A percentile compares a stretch with the other conserved stretches of the same genome.
These are phyloP conservation scores for Garcia nutans DNA, from an alignment of 345 rosid species.

Conservation along the genomic window DNA sequence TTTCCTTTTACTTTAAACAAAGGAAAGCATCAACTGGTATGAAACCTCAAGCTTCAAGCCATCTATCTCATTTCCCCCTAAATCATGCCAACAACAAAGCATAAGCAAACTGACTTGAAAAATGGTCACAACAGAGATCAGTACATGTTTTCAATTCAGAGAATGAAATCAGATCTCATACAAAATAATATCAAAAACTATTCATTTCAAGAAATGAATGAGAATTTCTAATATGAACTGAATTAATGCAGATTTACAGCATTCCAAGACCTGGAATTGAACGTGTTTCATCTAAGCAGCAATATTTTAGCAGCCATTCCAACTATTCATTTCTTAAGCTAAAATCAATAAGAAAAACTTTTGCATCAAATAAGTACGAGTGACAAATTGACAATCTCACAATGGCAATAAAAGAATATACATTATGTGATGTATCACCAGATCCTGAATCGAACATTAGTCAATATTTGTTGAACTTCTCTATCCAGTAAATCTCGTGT, in stretches of 20 bases:
- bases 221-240: background rate
- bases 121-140: background rate
- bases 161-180: background rate
- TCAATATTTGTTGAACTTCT: background rate
- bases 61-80: background rate
- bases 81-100: background rate
- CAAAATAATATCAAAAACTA: background rate
- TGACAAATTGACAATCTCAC: background rate
- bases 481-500: background rate
- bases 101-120: background rate
- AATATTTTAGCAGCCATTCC: background rate
- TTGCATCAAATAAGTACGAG: too few species aligned
- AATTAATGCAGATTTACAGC: background rate
- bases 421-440: background rate
- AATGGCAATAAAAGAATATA: background rate
- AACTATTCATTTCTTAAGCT: background rate
- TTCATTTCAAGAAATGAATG: background rate
- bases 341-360: too few species aligned
- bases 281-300: background rate
- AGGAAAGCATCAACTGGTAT: background rate
- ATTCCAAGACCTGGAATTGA: background rate
- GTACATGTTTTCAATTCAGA: background rate
- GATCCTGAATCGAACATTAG: too few species aligned
- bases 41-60: background rate
- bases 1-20: conserved; percentile 4